Base-by-base conservation (phyloP, 1,139 yeast species). In the Petasospora rhodanensis region DNA sequence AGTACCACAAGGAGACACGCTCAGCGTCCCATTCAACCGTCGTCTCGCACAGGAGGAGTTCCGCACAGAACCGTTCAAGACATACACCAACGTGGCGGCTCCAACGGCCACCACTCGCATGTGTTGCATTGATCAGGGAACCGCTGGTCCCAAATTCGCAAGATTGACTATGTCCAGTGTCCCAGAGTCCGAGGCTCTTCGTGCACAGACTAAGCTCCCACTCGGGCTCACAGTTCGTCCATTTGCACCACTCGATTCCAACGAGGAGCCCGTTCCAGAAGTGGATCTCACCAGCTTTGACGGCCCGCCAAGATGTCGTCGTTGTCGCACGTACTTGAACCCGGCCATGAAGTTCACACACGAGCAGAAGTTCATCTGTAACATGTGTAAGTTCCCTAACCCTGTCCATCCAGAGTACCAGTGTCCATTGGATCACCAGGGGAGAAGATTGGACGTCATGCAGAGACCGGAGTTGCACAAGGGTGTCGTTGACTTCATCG, bases 321-420 rank as follows among this genome's bases (percentile, higher is more conserved):
- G 98, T 39, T 91, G 99, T 60, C 73, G 96, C 39, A 73, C 95
- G 1, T 91, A 87, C 57, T 70, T 87, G 46, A 91, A 91, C 55
- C 95, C 97, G 3, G 74, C 79, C 13, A 82, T 84, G 79, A 64
- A 77, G 47, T 79, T 81, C 46, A 69, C 76, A 8, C 72, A 70
- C 32, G 79, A 79, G 26, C 75, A 79, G 27, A 67, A 64, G 41
- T 83, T 85, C 58, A 68, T 76, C 17, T 91, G 99, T 64, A 91
- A 91, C 58, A 75, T 91, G 52, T 91, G 99, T 61, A 80, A 78
- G 42, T 84, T 83, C 48, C 73, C 86, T 37, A 83, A 81, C 51
- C 64, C 66, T 6, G 78, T 83, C 8, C 86, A 95, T 1, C 57
- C 61, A 7, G 87, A 80, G 28, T 86, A 87, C 50, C 56, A 64